phyloP scores from a whole-genome alignment of 805 yeast genomes.

The Starmerella floris region DNA sequence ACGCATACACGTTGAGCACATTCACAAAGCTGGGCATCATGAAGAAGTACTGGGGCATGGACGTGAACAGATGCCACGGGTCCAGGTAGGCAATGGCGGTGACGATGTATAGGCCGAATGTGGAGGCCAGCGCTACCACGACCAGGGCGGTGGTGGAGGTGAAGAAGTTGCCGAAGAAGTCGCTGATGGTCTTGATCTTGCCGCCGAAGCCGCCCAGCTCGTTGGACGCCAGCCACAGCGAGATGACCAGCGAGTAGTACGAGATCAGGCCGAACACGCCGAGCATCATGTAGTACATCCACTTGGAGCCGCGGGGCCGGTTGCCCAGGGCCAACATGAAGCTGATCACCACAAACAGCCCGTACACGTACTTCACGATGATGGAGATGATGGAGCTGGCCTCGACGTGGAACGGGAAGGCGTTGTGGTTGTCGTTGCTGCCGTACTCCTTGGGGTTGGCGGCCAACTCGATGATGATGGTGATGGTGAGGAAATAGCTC shows the following conservation, averaged over 20 bases:
- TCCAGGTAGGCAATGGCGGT: conserved; percentile 48
- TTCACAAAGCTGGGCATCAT: conserved; percentile 30
- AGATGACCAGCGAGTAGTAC: conserved; percentile 46
- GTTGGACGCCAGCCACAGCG: conserved; percentile 44
- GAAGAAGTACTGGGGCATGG: conserved; percentile 32
- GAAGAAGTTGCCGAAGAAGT: conserved; percentile 28
- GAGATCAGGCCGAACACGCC: conserved; percentile 47
- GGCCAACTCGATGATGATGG: conserved; percentile 40
- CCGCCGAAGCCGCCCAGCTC: conserved; percentile 32
- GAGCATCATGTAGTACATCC: conserved; percentile 40
- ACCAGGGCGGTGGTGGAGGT: conserved; percentile 39
- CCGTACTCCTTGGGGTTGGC: conserved; percentile 33
- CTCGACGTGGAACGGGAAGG: conserved; percentile 27
- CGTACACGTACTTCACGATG: conserved; percentile 42
- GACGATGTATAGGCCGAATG: conserved; percentile 47
- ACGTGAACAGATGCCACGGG: conserved; percentile 54
- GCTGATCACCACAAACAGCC: conserved; percentile 44
- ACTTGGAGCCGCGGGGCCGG: conserved; percentile 47
- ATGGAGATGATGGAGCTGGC: conserved; percentile 36
- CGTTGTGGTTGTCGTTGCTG: conserved; percentile 32
- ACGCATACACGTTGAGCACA: conserved; percentile 51
- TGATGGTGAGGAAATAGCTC: conserved; percentile 48
- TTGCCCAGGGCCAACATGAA: conserved; percentile 54
- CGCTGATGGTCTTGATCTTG: conserved; percentile 18
- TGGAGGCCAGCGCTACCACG: conserved; percentile 46